Evolutionary conservation across 1,284 basidiomycete genomes (phyloP), one percentile per base, ranked within the genome.

Genomic region (Cronartium ribicola): DNA sequence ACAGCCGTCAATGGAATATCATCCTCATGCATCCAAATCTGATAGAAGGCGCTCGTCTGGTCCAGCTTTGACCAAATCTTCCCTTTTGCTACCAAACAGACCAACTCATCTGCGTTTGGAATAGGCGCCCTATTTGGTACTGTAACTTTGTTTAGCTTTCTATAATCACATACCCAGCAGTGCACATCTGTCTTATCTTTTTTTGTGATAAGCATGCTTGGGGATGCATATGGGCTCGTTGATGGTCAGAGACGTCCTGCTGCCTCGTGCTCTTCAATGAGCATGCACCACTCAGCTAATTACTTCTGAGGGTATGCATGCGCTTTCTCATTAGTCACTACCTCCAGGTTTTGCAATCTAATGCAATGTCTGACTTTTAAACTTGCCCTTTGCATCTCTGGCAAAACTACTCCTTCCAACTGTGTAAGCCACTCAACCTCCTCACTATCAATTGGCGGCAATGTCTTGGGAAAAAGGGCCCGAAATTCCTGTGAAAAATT

Each of bases 21-120:
- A 36, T 84, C 81, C 0, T 81, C 80, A 66, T 83, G 80, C 5
- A 84, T 77, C 0, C 77, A 67, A 0, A 81, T 84, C 69, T 84
- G 84, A 75, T 83, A 84, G 75, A 84, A 84, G 0, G 79, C 78
- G 70, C 84, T 82, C 0, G 83, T 84, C 81, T 84, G 83, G 69
- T 85, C 83, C 0, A 84, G 76, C 40, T 80, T 83, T 0, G 68
- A 80, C 78, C 79, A 84, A 7, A 82, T 77, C 59, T 79, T 80
- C 2, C 65, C 65, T n/a, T 20, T 20, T 0, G 65, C 65, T 0
- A 67, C 65, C 44, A 67, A 20, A 0, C 43, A 20, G 0, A 76
- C 13, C 10, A 75, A 40, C 20, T 76, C 48, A 57, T 77, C 69
- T 0, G 70, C 61, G 14, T 70, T 67, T 5, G 73, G 76, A 5